Evolutionary conservation across 345 rosid genomes (phyloP), one percentile per base, ranked within the genome.

Genomic region (Corchorus capsularis): DNA sequence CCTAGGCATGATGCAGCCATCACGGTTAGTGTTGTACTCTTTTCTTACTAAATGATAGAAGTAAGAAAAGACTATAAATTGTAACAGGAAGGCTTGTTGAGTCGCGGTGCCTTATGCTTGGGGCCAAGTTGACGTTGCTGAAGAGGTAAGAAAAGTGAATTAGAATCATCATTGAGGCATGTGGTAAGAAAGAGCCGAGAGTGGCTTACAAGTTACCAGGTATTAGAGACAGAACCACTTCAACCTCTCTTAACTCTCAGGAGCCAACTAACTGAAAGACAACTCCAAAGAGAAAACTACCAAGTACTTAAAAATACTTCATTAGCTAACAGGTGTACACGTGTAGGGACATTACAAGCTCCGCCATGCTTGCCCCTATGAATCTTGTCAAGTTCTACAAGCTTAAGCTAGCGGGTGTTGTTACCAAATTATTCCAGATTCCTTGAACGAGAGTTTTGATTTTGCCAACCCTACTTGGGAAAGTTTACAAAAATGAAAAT

Each of bases 321-420:
- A 27, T 27, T 27, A 27, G 27, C 27, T 27, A 27, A 27, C 27
- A 27, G 27, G 27, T 27, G 27, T 27, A 11, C 13, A 49, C 5
- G 41, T 39, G 5, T 39, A 39, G 3, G 3, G 5, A 39, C 41
- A 39, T 2, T 39, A 39, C 41, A 39, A 39, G 41, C 41, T 39
- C 41, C 41, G 2, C 41, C 41, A 39, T 39, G 41, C 41, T 39
- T n/a, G 56, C 16, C 56, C 19, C 20, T 16, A 16, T 56, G 61
- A 20, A 56, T 56, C 61, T 19, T 4, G 8, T 5, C 27, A 53
- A 53, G 20, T 56, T 20, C 12, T 56, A 37, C 82, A 66, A 49
- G 69, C 50, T 69, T 79, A 27, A 54, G 70, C 52, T 68, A 39
- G 65, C 65, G 66, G 67, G 56, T 61, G 52, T 59, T n/a, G 63